A percentile compares a stretch with the other conserved stretches of the same genome.
Conservation (phyloP, 768 basidiomycete species). For the Kockovaella imperatae region DNA sequence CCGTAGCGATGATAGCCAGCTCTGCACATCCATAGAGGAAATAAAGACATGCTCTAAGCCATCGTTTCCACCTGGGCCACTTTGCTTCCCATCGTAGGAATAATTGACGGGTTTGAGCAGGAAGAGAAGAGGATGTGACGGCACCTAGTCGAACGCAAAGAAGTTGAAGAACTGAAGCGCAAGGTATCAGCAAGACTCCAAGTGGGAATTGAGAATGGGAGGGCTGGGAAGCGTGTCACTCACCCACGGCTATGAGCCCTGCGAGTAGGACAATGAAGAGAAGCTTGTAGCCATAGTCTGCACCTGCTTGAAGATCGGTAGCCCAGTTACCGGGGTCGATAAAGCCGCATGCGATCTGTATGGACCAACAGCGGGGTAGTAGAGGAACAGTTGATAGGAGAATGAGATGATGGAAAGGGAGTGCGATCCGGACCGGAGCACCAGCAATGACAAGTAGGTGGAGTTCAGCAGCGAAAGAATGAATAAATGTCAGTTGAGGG, state of each 20-base stretch:
- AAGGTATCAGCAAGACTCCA: background rate
- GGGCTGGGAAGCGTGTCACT: slow-evolving; percentile 5
- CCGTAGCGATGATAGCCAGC: slow-evolving; percentile 66
- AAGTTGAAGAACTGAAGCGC: slow-evolving; percentile 59
- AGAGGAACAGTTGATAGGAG: no score
- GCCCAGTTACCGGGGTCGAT: slow-evolving; percentile 65
- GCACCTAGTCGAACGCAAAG: slow-evolving; percentile 69
- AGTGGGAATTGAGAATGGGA: background rate
- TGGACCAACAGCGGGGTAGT: no score
- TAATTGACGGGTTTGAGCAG: slow-evolving; percentile 30
- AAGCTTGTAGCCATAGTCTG: slow-evolving; percentile 72
- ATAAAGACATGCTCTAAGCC: slow-evolving; percentile 19
- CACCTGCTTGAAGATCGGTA: slow-evolving; percentile 80
- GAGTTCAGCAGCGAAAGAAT: no score
- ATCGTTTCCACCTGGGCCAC: slow-evolving; percentile 32
- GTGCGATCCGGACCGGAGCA: no score
- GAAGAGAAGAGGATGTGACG: slow-evolving; percentile 35
- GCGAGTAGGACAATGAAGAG: slow-evolving; percentile 78
- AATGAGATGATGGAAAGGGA: no score
- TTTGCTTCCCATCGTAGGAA: slow-evolving; percentile 38
- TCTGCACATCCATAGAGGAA: slow-evolving; percentile 49
- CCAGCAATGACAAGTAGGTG: no score
- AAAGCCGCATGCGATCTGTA: no score
- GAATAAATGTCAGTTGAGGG: no score
- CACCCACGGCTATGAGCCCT: slow-evolving; percentile 64